Conservation (phyloP, 257 asterid species). For the Ilex asprella region DNA sequence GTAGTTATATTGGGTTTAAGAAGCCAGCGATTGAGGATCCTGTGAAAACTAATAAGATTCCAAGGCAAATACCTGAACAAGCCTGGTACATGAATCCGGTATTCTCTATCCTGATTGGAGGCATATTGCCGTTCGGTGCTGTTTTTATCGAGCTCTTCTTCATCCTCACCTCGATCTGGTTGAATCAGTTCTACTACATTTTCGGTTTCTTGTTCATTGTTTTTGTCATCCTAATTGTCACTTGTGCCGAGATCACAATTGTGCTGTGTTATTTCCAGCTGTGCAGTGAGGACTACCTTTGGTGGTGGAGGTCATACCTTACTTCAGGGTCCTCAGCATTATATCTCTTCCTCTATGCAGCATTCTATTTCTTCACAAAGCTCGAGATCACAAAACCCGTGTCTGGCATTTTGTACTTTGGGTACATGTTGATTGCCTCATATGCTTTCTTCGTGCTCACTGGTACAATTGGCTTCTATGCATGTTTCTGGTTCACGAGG, state of each 20-base stretch:
- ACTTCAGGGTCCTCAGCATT: constrained; percentile 80
- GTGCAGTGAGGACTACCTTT: constrained; percentile 85
- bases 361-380: constrained; percentile 83
- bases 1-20: constrained; percentile 67
- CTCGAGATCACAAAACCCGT: constrained; percentile 79
- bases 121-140: constrained; percentile 94
- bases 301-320: constrained; percentile 97
- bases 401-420: constrained; percentile 71
- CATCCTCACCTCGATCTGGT: constrained; percentile 89
- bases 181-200: constrained; percentile 85
- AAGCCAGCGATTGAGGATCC: constrained; percentile 84
- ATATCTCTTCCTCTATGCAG: constrained; percentile 77
- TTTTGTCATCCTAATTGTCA: constrained; percentile 63
- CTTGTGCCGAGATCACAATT: constrained; percentile 83
- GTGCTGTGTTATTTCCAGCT: constrained; percentile 94
- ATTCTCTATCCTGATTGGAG: constrained; percentile 75
- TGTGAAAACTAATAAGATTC: constrained; percentile 84
- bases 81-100: constrained; percentile 86
- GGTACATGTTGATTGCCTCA: constrained; percentile 85
- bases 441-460: constrained; percentile 82
- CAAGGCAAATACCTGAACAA: constrained; percentile 84
- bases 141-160: constrained; percentile 82
- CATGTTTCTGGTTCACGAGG: constrained; percentile 90
- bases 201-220: constrained; percentile 85
- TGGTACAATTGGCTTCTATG: constrained; percentile 79